Conservation (phyloP, 2,329 filamentous ascomycete genomes). For the Colletotrichum sp. region DNA sequence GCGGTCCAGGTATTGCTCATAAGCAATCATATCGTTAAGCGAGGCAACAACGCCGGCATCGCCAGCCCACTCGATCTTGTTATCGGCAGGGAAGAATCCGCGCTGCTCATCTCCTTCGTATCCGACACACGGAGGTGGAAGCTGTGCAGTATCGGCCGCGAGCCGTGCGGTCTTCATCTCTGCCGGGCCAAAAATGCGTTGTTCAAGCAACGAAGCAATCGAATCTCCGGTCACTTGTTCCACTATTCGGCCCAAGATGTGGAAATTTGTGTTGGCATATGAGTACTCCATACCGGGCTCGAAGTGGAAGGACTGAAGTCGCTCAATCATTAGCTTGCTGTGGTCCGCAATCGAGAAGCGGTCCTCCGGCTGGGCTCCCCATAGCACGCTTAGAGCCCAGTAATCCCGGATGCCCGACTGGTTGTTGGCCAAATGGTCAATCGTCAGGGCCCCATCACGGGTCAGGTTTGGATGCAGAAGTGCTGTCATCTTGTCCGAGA, state of each 20-base stretch:
- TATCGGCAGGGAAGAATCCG: constrained; percentile 40
- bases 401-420: constrained; percentile 50
- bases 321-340: constrained; percentile 30
- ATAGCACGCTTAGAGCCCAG: constrained; percentile 47
- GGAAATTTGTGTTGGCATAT: constrained; percentile 50
- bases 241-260: constrained; percentile 39
- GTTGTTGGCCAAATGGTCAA: constrained; percentile 43
- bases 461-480: constrained; percentile 27
- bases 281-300: constrained; percentile 45
- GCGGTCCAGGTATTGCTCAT: constrained; percentile 44
- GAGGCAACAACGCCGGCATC: constrained; percentile 49
- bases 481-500: constrained; percentile 30
- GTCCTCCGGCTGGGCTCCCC: constrained; percentile 44
- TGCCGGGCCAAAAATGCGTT: constrained; percentile 44
- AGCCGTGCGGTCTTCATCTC: constrained; percentile 46
- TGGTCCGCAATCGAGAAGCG: constrained; percentile 40
- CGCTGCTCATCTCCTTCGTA: constrained; percentile 44
- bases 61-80: constrained; percentile 50
- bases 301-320: constrained; percentile 44
- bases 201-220: constrained; percentile 37
- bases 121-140: constrained; percentile 46
- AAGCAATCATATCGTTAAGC: constrained; percentile 50
- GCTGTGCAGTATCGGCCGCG: constrained; percentile 38
- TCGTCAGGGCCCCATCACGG: constrained; percentile 33
- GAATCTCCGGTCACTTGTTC: constrained; percentile 40